A percentile compares a stretch with the other conserved stretches of the same genome.
phyloP scores from a whole-genome alignment of 129 eudicot species.

The Kitagawia praeruptora region DNA sequence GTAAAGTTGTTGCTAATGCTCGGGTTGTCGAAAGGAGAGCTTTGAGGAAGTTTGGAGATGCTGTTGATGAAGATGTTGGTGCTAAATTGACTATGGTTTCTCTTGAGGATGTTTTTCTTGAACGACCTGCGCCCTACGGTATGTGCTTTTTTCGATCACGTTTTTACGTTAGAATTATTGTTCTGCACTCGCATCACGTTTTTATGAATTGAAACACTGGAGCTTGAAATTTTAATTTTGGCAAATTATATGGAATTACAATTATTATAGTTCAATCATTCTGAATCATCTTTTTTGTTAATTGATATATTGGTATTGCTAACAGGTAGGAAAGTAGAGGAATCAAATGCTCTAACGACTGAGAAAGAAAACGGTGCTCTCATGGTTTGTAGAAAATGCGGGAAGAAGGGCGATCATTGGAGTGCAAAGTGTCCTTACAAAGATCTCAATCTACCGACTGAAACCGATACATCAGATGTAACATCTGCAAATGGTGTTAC shows the following conservation, averaged over 20 bases:
- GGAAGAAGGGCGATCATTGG: slow-evolving; percentile 94
- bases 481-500: slow-evolving; percentile 19
- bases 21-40: slow-evolving; percentile 59
- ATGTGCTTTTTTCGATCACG: background rate
- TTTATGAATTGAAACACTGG: no score
- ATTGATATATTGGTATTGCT: background rate
- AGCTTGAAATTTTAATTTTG: no score
- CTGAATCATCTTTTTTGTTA: background rate
- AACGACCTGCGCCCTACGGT: slow-evolving; percentile 71
- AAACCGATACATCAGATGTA: slow-evolving; percentile 26
- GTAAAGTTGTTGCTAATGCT: slow-evolving; percentile 67
- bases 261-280: background rate
- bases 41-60: slow-evolving; percentile 85
- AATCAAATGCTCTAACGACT: slow-evolving; percentile 28
- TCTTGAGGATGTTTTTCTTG: slow-evolving; percentile 66
- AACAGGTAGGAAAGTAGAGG: slow-evolving; percentile 65
- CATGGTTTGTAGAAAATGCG: slow-evolving; percentile 75
- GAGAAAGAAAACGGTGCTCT: slow-evolving; percentile 54
- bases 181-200: no score
- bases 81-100: slow-evolving; percentile 65
- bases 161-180: no score
- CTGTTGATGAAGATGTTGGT: slow-evolving; percentile 72
- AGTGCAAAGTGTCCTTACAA: slow-evolving; percentile 79
- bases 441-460: slow-evolving; percentile 56
- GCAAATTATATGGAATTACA: no score